Conservation (phyloP, 2,329 filamentous ascomycete genomes). For the Emmonsiellopsis sp. region DNA sequence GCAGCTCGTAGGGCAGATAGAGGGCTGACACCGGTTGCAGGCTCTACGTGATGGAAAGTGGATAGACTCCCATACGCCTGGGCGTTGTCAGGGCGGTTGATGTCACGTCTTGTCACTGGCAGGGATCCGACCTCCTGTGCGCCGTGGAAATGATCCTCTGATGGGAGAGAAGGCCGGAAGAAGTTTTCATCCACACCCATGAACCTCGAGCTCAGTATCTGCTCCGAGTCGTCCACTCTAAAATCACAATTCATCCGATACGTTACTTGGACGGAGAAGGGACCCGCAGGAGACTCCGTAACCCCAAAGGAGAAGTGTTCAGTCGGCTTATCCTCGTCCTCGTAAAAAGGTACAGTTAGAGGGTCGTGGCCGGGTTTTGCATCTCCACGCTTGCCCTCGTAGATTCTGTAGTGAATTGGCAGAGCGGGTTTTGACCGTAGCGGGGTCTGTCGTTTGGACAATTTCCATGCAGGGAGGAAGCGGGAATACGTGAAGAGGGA, state of each 20-base stretch:
- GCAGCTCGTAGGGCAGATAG: constrained; percentile 72
- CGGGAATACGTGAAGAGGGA: constrained; percentile 76
- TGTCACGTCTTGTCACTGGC: constrained; percentile 49
- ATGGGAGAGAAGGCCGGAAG: constrained; percentile 68
- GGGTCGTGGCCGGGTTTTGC: constrained; percentile 54
- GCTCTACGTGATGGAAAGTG: constrained; percentile 74
- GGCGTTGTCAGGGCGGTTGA: constrained; percentile 51
- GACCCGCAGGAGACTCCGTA: constrained; percentile 77
- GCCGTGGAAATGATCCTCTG: constrained; percentile 31
- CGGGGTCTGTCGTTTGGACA: constrained; percentile 66
- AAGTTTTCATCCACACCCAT: constrained; percentile 84
- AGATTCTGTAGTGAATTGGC: constrained; percentile 71
- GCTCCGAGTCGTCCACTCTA: constrained; percentile 82
- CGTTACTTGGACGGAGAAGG: constrained; percentile 69
- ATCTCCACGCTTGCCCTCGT: constrained; percentile 46
- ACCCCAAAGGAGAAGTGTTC: constrained; percentile 74
- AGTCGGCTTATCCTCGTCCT: constrained; percentile 53
- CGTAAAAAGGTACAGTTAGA: constrained; percentile 61
- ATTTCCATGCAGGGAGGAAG: constrained; percentile 78
- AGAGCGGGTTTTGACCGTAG: constrained; percentile 55
- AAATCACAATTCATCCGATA: constrained; percentile 89
- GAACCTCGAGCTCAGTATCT: constrained; percentile 82
- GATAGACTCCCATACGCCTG: constrained; percentile 85
- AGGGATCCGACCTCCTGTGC: constrained; percentile 62
- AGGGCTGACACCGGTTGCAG: constrained; percentile 69